Conservation (phyloP, 805 yeast species). For the Myxozyma udenii region DNA sequence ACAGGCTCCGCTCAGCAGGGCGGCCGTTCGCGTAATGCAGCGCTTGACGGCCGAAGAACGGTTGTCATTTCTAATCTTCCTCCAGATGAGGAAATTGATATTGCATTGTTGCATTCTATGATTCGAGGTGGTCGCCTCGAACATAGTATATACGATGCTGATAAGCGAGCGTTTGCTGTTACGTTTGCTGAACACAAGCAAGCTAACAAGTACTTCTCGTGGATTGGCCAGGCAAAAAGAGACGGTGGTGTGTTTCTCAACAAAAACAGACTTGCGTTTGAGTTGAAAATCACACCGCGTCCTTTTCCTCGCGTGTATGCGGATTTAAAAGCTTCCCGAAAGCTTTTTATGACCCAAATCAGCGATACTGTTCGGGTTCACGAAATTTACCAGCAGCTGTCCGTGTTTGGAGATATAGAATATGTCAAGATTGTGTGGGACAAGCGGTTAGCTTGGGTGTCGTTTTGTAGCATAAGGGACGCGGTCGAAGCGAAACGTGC, state of each 20-base stretch:
- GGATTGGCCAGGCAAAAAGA: slow-evolving; percentile 11
- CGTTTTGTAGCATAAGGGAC: slow-evolving; percentile 23
- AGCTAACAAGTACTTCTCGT: slow-evolving; percentile 13
- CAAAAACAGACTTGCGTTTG: slow-evolving; percentile 15
- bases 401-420: slow-evolving; percentile 24
- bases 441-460: slow-evolving; percentile 25
- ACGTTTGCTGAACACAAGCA: slow-evolving; percentile 18
- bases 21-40: not conserved
- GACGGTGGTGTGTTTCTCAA: slow-evolving; percentile 18
- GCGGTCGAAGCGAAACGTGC: slow-evolving; percentile 24
- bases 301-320: slow-evolving; percentile 15
- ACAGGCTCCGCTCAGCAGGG: no score
- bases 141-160: slow-evolving; percentile 22
- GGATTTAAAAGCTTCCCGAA: slow-evolving; percentile 18
- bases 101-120: slow-evolving; percentile 23
- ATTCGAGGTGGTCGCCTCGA: slow-evolving; percentile 26
- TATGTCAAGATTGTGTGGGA: slow-evolving; percentile 28
- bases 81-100: slow-evolving; percentile 23
- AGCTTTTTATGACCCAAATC: slow-evolving; percentile 19
- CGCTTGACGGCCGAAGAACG: slow-evolving; percentile 9
- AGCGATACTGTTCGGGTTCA: slow-evolving; percentile 18
- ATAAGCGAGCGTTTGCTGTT: slow-evolving; percentile 15
- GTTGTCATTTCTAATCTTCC: slow-evolving; percentile 25
- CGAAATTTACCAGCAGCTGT: slow-evolving; percentile 12
- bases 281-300: slow-evolving; percentile 14